Conservation (phyloP, 176 grass and related monocot species). For the Carex cristatella region DNA sequence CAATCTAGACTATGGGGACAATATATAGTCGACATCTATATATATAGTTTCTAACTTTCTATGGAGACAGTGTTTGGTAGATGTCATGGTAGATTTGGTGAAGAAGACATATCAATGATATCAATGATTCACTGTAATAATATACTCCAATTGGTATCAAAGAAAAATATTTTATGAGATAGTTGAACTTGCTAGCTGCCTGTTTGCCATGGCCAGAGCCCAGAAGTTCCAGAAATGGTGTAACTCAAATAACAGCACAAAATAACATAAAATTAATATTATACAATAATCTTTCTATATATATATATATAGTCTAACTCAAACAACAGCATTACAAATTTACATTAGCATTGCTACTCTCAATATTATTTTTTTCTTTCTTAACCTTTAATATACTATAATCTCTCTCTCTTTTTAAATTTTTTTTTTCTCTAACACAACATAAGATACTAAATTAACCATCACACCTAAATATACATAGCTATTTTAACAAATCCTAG, state of each 20-base stretch:
- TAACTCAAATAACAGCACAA: background rate
- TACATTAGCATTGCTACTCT: constrained; percentile 16
- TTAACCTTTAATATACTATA: background rate
- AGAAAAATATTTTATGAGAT: background rate
- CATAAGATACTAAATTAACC: background rate
- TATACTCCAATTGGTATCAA: background rate
- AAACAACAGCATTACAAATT: constrained; percentile 14
- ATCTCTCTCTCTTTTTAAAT: background rate
- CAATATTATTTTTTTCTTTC: background rate
- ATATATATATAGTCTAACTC: constrained; percentile 11
- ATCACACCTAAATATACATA: constrained; percentile 1
- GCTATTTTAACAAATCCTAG: constrained; percentile 2
- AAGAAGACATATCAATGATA: constrained; percentile 10
- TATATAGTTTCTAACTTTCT: background rate
- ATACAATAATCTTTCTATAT: background rate
- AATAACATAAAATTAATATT: background rate
- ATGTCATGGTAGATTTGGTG: constrained; percentile 18
- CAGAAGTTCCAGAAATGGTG: background rate
- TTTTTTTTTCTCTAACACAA: background rate
- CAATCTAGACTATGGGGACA: background rate
- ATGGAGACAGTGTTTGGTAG: background rate
- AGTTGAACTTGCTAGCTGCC: background rate
- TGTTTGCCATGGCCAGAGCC: background rate
- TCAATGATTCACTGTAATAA: background rate
- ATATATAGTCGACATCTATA: background rate